These are phyloP conservation scores for Yarrowia galli DNA, from an alignment of 1,139 yeast species.

Conservation along the genomic window DNA sequence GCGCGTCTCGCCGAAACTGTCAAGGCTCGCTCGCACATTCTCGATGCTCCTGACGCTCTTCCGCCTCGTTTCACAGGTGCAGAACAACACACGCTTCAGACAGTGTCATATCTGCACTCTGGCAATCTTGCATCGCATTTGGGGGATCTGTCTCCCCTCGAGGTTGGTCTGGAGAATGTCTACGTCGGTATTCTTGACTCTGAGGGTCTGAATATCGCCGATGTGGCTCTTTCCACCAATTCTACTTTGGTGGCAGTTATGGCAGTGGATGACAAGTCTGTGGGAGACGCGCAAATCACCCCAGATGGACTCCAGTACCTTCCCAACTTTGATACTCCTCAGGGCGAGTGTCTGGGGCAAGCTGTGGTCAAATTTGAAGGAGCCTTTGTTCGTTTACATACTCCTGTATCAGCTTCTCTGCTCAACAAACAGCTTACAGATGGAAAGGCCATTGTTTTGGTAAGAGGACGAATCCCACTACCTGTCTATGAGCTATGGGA, in stretches of 20 bases:
- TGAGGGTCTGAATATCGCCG: slow-evolving; percentile 47
- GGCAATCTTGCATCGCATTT: slow-evolving; percentile 27
- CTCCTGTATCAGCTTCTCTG: slow-evolving; percentile 55
- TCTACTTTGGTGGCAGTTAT: slow-evolving; percentile 49
- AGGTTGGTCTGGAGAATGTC: slow-evolving; percentile 12
- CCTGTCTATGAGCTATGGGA: slow-evolving; percentile 58
- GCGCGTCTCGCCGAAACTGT: slow-evolving; percentile 38
- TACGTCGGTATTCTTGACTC: slow-evolving; percentile 45
- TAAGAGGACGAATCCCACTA: slow-evolving; percentile 71
- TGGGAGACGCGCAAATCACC: slow-evolving; percentile 6
- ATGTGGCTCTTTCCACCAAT: slow-evolving; percentile 45
- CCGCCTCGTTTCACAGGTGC: slow-evolving; percentile 27
- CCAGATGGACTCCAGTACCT: slow-evolving; percentile 30
- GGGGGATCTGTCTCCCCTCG: not conserved
- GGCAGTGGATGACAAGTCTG: slow-evolving; percentile 40
- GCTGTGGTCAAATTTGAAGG: slow-evolving; percentile 55
- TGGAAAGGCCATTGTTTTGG: slow-evolving; percentile 53
- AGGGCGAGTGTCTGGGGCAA: slow-evolving; percentile 46
- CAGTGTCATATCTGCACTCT: slow-evolving; percentile 24
- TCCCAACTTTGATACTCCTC: slow-evolving; percentile 39
- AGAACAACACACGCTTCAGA: slow-evolving; percentile 8
- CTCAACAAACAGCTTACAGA: slow-evolving; percentile 42
- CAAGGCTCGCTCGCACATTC: slow-evolving; percentile 3
- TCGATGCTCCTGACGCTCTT: not conserved
- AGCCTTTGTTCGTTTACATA: slow-evolving; percentile 61